Base-by-base conservation (phyloP, 2,329 filamentous ascomycete genomes). In the Epichloe sylvatica region DNA sequence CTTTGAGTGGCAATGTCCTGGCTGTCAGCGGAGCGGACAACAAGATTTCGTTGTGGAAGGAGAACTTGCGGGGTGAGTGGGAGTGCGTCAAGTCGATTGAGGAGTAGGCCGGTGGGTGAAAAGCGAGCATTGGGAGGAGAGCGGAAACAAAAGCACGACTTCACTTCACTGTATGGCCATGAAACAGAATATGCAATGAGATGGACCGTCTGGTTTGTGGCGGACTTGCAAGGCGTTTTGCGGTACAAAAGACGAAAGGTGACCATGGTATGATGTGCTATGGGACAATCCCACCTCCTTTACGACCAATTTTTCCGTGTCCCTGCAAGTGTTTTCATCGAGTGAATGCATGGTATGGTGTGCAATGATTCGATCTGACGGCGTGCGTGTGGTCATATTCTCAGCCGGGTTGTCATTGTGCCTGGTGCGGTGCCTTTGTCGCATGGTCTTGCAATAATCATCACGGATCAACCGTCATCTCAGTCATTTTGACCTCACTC, bases 31-130 rank as follows among this genome's bases (percentile, higher is more conserved):
- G 88, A 38, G 87, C 85, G 25, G 91, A 98, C 70, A 98, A 98
- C 75, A 90, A 94, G 71, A 90, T 98, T 50, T 94, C 84, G 49
- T 69, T 98, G 66, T 98, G 91, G 91, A 98, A 97, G 77, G 92
- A 98, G 77, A 94, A 94, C 65, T 73, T 98, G 59, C 86, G 85
- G 65, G 92, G 92, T 49, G 87, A 94, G 64, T 98, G 92, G 92
- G 90, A 97, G 70, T 87, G 86, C 61, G 87, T 97, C 57, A 96
- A 95, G 78, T 89, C 87, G 52, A 90, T 98, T 64, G 91, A 95
- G 67, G 88, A 94, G 71, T 94, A 74, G 62, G 55, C 13, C 21
- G 4, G 23, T 13, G 33, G 46, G 5, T 34, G 25, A 35, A 25
- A 37, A 34, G 17, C 33, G 13, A 23, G 33, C 13, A n/a, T 30